Conservation (phyloP, 345 rosid genomes). For the Brassica napus region Da-Ae NC_063440.1:8346501-8347000, state of each 20-base stretch:
- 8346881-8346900: neutral
- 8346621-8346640: slow-evolving; percentile 51
- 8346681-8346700: slow-evolving; percentile 41
- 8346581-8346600: slow-evolving; percentile 75
- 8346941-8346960: neutral
- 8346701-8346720: slow-evolving; percentile 46
- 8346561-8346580: slow-evolving; percentile 67
- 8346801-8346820: neutral
- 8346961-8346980: slow-evolving; percentile 4
- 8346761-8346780: neutral
- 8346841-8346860: slow-evolving; percentile 13
- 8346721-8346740: slow-evolving; percentile 44
- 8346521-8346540: neutral
- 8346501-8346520: neutral
- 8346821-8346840: slow-evolving; percentile 8
- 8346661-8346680: slow-evolving; percentile 42
- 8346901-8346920: slow-evolving; percentile 10
- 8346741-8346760: slow-evolving; percentile 15
- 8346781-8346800: neutral
- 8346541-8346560: slow-evolving; percentile 49
- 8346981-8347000: slow-evolving; percentile 91
- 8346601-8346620: slow-evolving; percentile 72
- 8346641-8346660: slow-evolving; percentile 50
- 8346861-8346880: neutral
- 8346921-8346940: slow-evolving; percentile 22